phyloP scores from a whole-genome alignment of 2,329 filamentous ascomycete genomes.

The Madurella fahalii region DNA sequence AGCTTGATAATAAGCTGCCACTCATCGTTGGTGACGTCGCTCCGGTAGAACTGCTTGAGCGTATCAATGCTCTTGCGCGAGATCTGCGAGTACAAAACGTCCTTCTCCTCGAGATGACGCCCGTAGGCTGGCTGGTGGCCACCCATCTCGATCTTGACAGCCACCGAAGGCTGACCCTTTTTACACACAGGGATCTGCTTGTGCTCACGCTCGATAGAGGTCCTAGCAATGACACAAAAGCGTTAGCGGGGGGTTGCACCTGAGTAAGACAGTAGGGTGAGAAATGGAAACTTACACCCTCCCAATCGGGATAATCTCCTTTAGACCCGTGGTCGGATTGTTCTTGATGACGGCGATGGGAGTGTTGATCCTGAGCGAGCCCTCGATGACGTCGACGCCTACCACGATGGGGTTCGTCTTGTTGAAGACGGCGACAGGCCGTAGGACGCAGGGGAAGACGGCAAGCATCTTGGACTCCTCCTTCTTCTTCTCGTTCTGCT shows the following conservation, averaged over 20 bases:
- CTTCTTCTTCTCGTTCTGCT: constrained; percentile 85
- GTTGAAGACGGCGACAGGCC: constrained; percentile 92
- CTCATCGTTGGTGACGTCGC: constrained; percentile 85
- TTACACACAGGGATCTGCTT: constrained; percentile 91
- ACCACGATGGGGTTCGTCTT: constrained; percentile 95
- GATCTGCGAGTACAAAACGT: constrained; percentile 82
- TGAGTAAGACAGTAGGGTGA: neutral
- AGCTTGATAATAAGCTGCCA: constrained; percentile 94
- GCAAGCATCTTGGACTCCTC: constrained; percentile 93
- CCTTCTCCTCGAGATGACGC: constrained; percentile 88
- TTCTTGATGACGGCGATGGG: constrained; percentile 83
- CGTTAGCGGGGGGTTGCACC: constrained; percentile 20
- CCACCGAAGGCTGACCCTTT: constrained; percentile 94
- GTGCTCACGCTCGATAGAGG: constrained; percentile 94
- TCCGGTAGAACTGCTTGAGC: constrained; percentile 91
- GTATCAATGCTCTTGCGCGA: constrained; percentile 87
- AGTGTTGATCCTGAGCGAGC: constrained; percentile 79
- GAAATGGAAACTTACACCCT: constrained; percentile 71
- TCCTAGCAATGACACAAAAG: constrained; percentile 50
- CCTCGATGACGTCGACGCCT: constrained; percentile 92
- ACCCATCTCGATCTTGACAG: constrained; percentile 94
- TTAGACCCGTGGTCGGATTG: constrained; percentile 72
- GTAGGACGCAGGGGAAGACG: constrained; percentile 93
- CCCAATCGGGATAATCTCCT: constrained; percentile 80
- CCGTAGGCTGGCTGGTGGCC: constrained; percentile 90